phyloP scores from a whole-genome alignment of 169 alveolate genomes.

The Perkinsus chesapeaki region DNA sequence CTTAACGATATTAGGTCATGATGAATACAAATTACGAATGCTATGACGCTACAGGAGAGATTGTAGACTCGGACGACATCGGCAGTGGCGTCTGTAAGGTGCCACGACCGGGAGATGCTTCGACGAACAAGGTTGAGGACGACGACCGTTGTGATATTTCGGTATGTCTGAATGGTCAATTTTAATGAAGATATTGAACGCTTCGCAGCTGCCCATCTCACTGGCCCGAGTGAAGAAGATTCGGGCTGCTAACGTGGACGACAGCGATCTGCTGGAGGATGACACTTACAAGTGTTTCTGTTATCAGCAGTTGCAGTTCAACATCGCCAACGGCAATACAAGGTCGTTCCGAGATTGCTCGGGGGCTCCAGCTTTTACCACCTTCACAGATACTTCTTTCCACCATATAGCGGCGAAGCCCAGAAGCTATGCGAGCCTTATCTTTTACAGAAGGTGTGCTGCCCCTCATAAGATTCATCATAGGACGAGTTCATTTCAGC shows the following conservation, averaged over 20 bases:
- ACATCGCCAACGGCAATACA: background rate
- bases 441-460: background rate
- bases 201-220: background rate
- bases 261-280: background rate
- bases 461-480: background rate
- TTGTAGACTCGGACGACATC: background rate
- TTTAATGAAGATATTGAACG: too few relatives aligned
- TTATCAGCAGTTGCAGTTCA: background rate
- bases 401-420: background rate
- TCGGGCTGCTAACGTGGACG: background rate
- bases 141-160: background rate
- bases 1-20: too few relatives aligned
- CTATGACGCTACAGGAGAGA: background rate
- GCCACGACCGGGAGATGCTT: background rate
- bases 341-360: background rate
- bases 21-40: background rate
- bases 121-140: background rate
- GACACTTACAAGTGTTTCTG: background rate
- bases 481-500: background rate
- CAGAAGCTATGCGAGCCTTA: background rate
- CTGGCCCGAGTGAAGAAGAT: background rate
- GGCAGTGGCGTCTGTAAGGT: background rate
- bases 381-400: background rate
- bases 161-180: too few relatives aligned
- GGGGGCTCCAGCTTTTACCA: background rate